Base-by-base conservation (phyloP, 805 yeast species). In the Ogataea saltuana region DNA sequence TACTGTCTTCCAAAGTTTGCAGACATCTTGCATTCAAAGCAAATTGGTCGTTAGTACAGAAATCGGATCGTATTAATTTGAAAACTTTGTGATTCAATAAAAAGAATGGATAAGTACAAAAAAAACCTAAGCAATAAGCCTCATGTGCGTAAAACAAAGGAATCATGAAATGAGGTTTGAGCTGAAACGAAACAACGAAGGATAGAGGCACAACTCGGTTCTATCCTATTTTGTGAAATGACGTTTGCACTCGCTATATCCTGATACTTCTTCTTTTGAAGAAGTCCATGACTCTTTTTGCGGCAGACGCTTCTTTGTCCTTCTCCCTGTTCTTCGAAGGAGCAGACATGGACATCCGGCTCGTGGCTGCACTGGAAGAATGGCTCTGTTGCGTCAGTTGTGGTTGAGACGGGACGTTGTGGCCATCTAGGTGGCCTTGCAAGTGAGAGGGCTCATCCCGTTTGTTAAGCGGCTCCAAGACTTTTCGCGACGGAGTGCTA, bases 261-360 rank as follows among this genome's bases (percentile, higher is more conserved):
- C 71, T 60, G 43, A 66, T 61, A 54, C 70, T 78, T 65, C 87
- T 76, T 64, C 90, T 75, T 59, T 83, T 83, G 69, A 84, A 83
- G 60, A 84, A 84, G 61, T 83, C 90, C 75, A 84, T 78, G 8
- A 84, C 89, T 55, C 80, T 80, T 58, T 81, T 79, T 4, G 93
- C 88, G 2, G 93, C 83, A 36, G 89, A 81, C 16, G 81, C 79
- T 52, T 81, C 87, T 52, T 75, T 79, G 48, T 69, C 62, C 28
- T 42, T 45, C n/a, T 44, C 48, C 17, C 33, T 33, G 15, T 15
- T 2, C 32, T 43, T 33, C 27, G 46, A 22, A 29, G 45, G 39
- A 3, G 41, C 48, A 7, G 45, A 42, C 45, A 46, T 47, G 23
- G 58, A 50, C 41, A 68, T 55, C 47, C 63, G 64, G 39, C 64